These are phyloP conservation scores for Parietaria judaica DNA, from an alignment of 306 rosid genomes.

Conservation along the genomic window DNA sequence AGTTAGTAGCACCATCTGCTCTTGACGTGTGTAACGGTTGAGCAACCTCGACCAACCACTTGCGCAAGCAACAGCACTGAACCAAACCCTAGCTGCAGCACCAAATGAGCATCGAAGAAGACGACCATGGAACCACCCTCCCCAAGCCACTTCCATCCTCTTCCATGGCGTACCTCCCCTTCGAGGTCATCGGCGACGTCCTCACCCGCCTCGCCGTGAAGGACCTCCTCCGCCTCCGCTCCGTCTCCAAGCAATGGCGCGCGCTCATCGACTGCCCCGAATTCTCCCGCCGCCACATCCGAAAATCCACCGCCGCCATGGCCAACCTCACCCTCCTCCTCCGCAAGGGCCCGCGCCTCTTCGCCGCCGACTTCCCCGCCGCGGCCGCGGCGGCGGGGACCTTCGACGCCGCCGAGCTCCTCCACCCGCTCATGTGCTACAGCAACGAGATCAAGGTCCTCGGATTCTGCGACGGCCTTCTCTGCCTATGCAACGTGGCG, in stretches of 20 bases:
- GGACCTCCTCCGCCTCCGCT: constrained; percentile 35
- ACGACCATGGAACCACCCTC: background rate
- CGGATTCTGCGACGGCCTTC: constrained; percentile 57
- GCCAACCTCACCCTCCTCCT: constrained; percentile 30
- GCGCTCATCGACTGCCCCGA: constrained; percentile 36
- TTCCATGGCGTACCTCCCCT: constrained; percentile 41
- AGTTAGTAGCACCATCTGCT: background rate
- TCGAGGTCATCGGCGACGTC: constrained; percentile 42
- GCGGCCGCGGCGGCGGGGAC: constrained; percentile 9
- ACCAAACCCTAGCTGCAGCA: background rate
- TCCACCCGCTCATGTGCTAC: constrained; percentile 83
- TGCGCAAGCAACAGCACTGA: background rate
- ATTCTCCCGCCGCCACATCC: constrained; percentile 38
- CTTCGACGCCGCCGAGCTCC: constrained; percentile 23
- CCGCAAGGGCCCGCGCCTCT: constrained; percentile 36
- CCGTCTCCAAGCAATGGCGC: constrained; percentile 32
- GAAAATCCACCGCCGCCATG: constrained; percentile 10
- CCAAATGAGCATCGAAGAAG: background rate
- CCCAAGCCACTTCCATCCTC: background rate
- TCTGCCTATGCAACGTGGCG: constrained; percentile 67
- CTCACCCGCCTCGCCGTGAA: constrained; percentile 31
- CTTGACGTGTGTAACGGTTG: background rate
- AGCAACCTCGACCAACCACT: background rate
- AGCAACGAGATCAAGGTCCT: constrained; percentile 47
- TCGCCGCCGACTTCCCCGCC: constrained; percentile 17